phyloP scores from a whole-genome alignment of 2,329 filamentous ascomycete genomes.

The Fusarium continuum region DNA sequence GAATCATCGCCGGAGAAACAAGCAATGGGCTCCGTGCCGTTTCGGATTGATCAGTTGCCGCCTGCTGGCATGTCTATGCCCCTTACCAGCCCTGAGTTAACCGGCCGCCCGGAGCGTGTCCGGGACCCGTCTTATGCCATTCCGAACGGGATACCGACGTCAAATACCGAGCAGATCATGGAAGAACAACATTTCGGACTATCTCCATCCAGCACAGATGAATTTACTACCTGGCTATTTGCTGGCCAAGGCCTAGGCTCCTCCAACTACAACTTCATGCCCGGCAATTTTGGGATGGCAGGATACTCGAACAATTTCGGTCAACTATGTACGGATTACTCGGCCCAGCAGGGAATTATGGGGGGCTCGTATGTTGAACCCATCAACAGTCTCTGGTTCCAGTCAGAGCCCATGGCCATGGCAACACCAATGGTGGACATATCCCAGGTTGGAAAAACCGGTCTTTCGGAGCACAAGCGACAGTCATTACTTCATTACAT shows the following conservation, averaged over 20 bases:
- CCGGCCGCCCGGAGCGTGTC: slow-evolving; percentile 28
- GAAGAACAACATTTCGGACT: slow-evolving; percentile 43
- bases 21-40: slow-evolving; percentile 21
- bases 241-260: slow-evolving; percentile 39
- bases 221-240: slow-evolving; percentile 43
- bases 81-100: slow-evolving; percentile 34
- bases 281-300: slow-evolving; percentile 35
- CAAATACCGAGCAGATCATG: slow-evolving; percentile 34
- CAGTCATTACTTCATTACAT: slow-evolving; percentile 43
- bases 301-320: slow-evolving; percentile 44
- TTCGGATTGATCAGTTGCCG: slow-evolving; percentile 35
- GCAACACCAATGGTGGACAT: slow-evolving; percentile 37
- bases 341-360: slow-evolving; percentile 38
- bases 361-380: slow-evolving; percentile 40
- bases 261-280: slow-evolving; percentile 37
- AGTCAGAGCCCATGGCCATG: slow-evolving; percentile 40
- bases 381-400: slow-evolving; percentile 44
- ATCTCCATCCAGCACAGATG: slow-evolving; percentile 42
- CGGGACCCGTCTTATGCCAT: slow-evolving; percentile 37
- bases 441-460: slow-evolving; percentile 39
- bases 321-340: slow-evolving; percentile 41
- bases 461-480: slow-evolving; percentile 42
- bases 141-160: slow-evolving; percentile 33
- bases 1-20: slow-evolving; percentile 40
- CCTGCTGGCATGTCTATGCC: slow-evolving; percentile 35